Base-by-base conservation (phyloP, 306 rosid genomes). In the Phaseolus lunatus region DNA sequence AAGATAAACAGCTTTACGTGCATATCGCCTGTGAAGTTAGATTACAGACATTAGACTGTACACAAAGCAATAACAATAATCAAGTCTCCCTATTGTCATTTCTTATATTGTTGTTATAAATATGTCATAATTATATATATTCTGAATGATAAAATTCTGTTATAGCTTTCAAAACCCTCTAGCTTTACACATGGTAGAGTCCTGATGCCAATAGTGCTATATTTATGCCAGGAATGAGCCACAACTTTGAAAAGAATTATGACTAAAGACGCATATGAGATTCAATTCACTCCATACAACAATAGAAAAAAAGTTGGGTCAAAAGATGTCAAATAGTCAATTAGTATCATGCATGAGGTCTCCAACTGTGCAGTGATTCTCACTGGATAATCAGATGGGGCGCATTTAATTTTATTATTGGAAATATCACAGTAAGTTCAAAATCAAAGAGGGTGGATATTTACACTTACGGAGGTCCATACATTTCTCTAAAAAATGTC, bases 1-100 rank as follows among this genome's bases (percentile, higher is more conserved):
- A 71, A 94, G 92, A 84, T 77, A 94, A 83, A 92, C 92, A 78
- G 88, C 97, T 84, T 89, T 90, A 24, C 87, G 79, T 74, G 97
- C 84, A 83, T 94, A 95, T 62, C 94, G 90, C 82, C 98, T 94
- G 94, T 77, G 80, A 84, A 64, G 80, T 80, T 72, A 81, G 78
- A 72, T 82, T 70, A 39, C 41, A 73, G 45, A 70, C 66, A 82
- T 77, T 54, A 84, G 79, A 72, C 18, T 47, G 26, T 24, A 73
- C 33, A 29, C 59, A 69, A 72, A 29, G 59, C 29, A 68, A 24
- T 37, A 67, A 62, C 52, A 49, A 5, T 54, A 45, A 84, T 18
- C 23, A 19, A 77, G 7, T 19, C 26, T 49, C 31, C 64, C 45
- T 22, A 24, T 52, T 16, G 52, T 56, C 79, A 43, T 73, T 24